Conservation (phyloP, 352 stramenopile species). For the Elongisporangium anandrum region DNA sequence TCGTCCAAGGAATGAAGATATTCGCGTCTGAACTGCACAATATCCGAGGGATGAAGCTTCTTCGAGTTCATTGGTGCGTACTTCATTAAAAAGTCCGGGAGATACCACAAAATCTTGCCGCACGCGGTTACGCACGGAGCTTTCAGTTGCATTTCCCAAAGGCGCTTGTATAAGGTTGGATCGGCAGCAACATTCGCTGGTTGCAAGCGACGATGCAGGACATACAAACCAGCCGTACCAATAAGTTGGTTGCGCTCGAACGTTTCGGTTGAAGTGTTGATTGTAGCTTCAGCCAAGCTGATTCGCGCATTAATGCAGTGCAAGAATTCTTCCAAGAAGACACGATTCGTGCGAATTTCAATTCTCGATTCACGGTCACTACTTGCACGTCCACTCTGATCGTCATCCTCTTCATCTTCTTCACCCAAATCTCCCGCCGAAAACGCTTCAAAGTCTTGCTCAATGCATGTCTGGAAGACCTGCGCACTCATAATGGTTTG, state of each 20-base stretch:
- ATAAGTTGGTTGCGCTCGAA: conserved; percentile 86
- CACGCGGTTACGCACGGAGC: conserved; percentile 81
- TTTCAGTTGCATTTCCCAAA: conserved; percentile 89
- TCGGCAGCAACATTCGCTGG: conserved; percentile 83
- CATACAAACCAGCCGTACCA: conserved; percentile 88
- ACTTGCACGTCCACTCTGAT: conserved; percentile 40
- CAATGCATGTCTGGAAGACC: conserved; percentile 85
- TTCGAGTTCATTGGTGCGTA: conserved; percentile 81
- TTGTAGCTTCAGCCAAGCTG: conserved; percentile 49
- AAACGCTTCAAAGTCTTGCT: conserved; percentile 88
- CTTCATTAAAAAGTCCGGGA: conserved; percentile 85
- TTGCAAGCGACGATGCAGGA: conserved; percentile 80
- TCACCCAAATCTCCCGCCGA: conserved; percentile 51
- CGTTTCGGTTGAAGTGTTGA: conserved; percentile 86
- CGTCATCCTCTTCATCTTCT: conserved; percentile 61
- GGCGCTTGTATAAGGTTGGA: conserved; percentile 81
- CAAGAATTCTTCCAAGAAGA: conserved; percentile 86
- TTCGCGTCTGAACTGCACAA: conserved; percentile 71
- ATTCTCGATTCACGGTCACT: conserved; percentile 71
- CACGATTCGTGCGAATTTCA: conserved; percentile 77
- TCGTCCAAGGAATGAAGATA: conserved; percentile 80
- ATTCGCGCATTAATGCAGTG: conserved; percentile 77
- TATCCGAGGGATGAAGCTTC: conserved; percentile 73
- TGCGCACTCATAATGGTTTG: conserved; percentile 87
- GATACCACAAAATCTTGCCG: conserved; percentile 81